A percentile compares a stretch with the other conserved stretches of the same genome.
These are phyloP conservation scores for Neurospora discreta DNA, from an alignment of 495 filamentous ascomycete genomes.

Conservation along the genomic window DNA sequence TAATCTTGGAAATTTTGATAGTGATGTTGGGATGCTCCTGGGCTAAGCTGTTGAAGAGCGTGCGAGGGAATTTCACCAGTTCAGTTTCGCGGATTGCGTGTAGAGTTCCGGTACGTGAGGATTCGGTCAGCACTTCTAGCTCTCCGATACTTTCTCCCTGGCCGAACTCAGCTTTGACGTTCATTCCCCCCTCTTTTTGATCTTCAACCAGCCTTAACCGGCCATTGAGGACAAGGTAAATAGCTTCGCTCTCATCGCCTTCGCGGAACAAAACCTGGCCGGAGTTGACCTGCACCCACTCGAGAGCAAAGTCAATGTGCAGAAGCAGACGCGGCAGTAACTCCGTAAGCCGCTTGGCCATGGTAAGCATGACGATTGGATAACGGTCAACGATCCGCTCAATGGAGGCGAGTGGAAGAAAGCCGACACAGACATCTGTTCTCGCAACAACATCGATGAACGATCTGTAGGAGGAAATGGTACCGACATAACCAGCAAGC, in stretches of 20 bases:
- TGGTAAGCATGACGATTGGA: slow-evolving; percentile 82
- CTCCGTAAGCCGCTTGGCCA: slow-evolving; percentile 88
- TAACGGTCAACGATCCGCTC: slow-evolving; percentile 88
- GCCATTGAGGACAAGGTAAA: slow-evolving; percentile 94
- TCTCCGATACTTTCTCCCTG: slow-evolving; percentile 97
- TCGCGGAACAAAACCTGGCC: slow-evolving; percentile 92
- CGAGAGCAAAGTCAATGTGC: slow-evolving; percentile 94
- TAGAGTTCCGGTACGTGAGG: slow-evolving; percentile 72
- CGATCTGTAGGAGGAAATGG: slow-evolving; percentile 86
- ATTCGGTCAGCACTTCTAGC: slow-evolving; percentile 93
- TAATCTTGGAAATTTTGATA: slow-evolving; percentile 97
- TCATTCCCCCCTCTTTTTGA: slow-evolving; percentile 66
- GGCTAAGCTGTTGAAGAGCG: slow-evolving; percentile 92
- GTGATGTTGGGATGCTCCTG: slow-evolving; percentile 96
- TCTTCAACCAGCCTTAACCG: slow-evolving; percentile 73
- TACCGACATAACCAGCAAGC: slow-evolving; percentile 86
- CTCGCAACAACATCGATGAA: slow-evolving; percentile 96
- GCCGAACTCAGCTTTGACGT: slow-evolving; percentile 84
- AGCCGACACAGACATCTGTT: slow-evolving; percentile 97
- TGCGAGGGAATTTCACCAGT: slow-evolving; percentile 89
- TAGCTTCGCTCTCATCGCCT: slow-evolving; percentile 92
- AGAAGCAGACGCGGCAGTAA: slow-evolving; percentile 84
- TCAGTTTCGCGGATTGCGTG: slow-evolving; percentile 97
- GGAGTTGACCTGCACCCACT: slow-evolving; percentile 94
- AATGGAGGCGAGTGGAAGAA: slow-evolving; percentile 74